Evolutionary conservation across 2,329 filamentous ascomycete genomes (phyloP), one percentile per base, ranked within the genome.

Genomic region (Aspergillus sergii): DNA sequence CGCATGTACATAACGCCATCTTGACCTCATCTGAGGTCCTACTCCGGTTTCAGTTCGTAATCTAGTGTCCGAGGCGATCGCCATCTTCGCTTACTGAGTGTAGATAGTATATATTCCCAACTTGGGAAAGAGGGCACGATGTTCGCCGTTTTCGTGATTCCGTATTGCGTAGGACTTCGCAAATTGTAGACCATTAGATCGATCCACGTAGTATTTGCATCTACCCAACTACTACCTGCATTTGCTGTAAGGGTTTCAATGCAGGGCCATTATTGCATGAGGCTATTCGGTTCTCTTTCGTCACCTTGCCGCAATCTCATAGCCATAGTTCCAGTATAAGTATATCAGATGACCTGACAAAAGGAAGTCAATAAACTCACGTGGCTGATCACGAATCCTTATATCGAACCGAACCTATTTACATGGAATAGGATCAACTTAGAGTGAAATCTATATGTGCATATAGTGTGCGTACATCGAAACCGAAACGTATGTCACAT

Each of bases 1-100:
- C 56, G 56, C 56, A 62, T 51, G 48, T 58, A 46, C 36, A 58
- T 58, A 59, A 58, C 56, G 56, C 60, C 48, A 62, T 54, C 43
- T 61, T 62, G 60, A 62, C 60, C 39, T 62, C 56, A 62, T 58
- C 30, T 30, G 54, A 23, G 11, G 2, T 58, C 36, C 28, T 45
- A 21, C 34, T 26, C 14, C 34, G 45, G 14, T 26, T 30, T 23
- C 30, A 32, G 58, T 30, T 16, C 19, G 16, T n/a, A 41, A 9
- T 41, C 36, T 26, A n/a, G 26, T 59, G 36, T 26, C 45, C 23
- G 45, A 14, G 45, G 12, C 5, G 45, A 46, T 46, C 43, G 43
- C n/a, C 43, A 21, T 23, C 21, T 23, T 41, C 16, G 36, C 36
- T 41, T 39, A 16, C 14, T 14, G 34, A 39, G 12, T 39, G 10